Conservation (phyloP, 345 rosid genomes). For the Eucalyptus regnans region DNA sequence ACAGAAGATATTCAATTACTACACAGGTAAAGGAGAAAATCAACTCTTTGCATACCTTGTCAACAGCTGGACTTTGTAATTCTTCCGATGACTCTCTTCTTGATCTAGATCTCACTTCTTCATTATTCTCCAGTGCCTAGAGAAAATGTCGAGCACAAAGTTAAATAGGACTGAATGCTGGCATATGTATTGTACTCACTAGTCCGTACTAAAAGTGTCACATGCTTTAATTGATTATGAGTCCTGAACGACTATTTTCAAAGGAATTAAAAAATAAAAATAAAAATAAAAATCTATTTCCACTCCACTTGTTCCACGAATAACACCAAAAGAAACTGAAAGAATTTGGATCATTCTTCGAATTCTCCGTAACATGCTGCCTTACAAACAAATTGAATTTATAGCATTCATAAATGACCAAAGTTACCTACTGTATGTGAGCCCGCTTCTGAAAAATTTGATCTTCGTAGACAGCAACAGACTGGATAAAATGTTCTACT, state of each 20-base stretch:
- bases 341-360: neutral
- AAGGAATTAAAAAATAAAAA: neutral
- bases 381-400: neutral
- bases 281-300: neutral
- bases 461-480: slow-evolving; percentile 71
- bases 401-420: neutral
- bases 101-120: slow-evolving; percentile 58
- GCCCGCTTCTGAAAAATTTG: slow-evolving; percentile 90
- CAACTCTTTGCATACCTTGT: slow-evolving; percentile 41
- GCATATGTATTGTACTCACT: neutral
- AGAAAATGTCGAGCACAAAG: neutral
- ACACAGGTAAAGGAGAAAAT: neutral
- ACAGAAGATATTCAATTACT: neutral
- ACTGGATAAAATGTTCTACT: slow-evolving; percentile 81
- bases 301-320: neutral
- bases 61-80: slow-evolving; percentile 39
- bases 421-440: slow-evolving; percentile 67
- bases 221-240: neutral
- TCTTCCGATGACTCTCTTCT: slow-evolving; percentile 52
- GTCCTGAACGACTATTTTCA: neutral
- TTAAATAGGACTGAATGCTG: neutral
- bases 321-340: neutral
- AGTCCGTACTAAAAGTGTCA: neutral
- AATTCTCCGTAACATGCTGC: neutral
- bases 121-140: slow-evolving; percentile 71